These are phyloP conservation scores for Metarhizium humberi DNA, from an alignment of 2,329 filamentous ascomycete species.

Conservation along the genomic window DNA sequence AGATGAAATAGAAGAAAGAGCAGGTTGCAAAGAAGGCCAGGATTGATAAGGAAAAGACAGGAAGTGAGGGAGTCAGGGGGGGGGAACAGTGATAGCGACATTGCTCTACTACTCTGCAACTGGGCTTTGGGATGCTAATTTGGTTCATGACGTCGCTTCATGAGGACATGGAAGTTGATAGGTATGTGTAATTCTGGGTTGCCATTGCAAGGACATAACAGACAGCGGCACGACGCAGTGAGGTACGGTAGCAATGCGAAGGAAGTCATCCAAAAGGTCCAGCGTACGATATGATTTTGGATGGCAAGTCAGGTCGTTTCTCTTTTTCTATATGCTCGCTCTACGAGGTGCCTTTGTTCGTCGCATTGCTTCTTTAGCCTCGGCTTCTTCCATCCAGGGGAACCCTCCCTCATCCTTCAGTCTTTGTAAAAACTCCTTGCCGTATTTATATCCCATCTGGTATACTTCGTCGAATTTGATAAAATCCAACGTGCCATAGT, in stretches of 20 bases:
- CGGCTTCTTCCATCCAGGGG: slow-evolving; percentile 59
- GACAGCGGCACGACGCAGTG: too few species aligned
- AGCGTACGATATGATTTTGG: not conserved
- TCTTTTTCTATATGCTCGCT: slow-evolving; percentile 56
- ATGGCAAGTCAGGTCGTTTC: not conserved
- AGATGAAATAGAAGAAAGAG: too few species aligned
- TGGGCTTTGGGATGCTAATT: too few species aligned
- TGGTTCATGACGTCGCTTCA: too few species aligned
- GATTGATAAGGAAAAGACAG: too few species aligned
- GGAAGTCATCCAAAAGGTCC: not conserved
- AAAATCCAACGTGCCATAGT: slow-evolving; percentile 91
- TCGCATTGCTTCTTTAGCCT: slow-evolving; percentile 66
- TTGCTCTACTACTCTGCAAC: too few species aligned
- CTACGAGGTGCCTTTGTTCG: slow-evolving; percentile 72
- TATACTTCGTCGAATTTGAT: slow-evolving; percentile 98
- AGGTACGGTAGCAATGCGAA: not conserved
- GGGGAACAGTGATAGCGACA: too few species aligned
- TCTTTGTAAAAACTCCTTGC: slow-evolving; percentile 67
- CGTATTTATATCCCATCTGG: slow-evolving; percentile 76
- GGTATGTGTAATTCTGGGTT: too few species aligned
- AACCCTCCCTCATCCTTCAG: slow-evolving; percentile 72
- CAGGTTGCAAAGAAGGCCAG: too few species aligned
- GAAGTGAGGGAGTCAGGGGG: too few species aligned
- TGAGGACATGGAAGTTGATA: too few species aligned
- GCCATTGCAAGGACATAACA: too few species aligned